Evolutionary conservation across 257 asterid genomes (phyloP).

Genomic region (Jasminum sambac): DNA sequence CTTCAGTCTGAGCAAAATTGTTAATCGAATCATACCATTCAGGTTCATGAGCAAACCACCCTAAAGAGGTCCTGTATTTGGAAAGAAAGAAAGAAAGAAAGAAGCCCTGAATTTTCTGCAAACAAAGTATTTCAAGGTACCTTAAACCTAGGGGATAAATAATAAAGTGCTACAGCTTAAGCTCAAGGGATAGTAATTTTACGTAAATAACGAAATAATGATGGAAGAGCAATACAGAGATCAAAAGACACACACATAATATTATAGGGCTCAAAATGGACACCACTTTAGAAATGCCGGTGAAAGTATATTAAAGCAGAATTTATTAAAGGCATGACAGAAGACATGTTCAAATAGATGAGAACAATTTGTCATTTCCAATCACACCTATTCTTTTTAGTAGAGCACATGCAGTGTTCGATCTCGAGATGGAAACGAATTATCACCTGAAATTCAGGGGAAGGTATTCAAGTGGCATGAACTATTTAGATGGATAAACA

Average conservation of each 20-base stretch:
- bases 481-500: not conserved
- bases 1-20: constrained; percentile 82
- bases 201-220: not conserved
- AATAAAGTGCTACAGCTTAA: not conserved
- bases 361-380: not conserved
- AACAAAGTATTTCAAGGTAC: not conserved
- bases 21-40: constrained; percentile 82
- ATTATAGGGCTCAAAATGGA: not conserved
- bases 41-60: constrained; percentile 93
- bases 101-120: constrained; percentile 3
- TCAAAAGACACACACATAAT: not conserved
- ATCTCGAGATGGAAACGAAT: not conserved
- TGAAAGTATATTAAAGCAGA: not conserved
- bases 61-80: constrained; percentile 74
- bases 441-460: not conserved
- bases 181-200: constrained; percentile 11
- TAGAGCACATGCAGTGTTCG: not conserved
- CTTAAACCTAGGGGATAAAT: not conserved
- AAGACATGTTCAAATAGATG: not conserved
- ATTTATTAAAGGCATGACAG: not conserved
- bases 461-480: not conserved
- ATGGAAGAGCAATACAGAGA: constrained; percentile 9
- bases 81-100: not conserved
- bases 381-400: not conserved
- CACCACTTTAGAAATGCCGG: not conserved